These are phyloP conservation scores for Aspergillus latus DNA, from an alignment of 2,329 filamentous ascomycete species.

Conservation along the genomic window DNA sequence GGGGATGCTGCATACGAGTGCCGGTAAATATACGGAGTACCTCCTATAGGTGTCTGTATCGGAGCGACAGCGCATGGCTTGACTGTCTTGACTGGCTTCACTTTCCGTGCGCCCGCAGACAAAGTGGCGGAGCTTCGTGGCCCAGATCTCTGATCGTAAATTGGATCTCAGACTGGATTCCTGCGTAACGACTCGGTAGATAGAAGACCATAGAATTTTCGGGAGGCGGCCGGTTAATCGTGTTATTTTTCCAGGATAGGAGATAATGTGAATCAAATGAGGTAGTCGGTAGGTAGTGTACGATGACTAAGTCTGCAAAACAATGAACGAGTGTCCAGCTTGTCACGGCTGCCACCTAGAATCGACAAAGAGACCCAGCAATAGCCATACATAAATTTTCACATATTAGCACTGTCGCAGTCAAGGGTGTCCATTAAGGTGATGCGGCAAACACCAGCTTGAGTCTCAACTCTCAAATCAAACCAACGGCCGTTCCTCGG, in stretches of 20 bases:
- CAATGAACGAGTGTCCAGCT: too few species aligned
- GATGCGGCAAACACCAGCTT: background rate
- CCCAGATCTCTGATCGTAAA: background rate
- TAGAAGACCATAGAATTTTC: too few species aligned
- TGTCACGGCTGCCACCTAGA: too few species aligned
- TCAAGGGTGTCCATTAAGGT: background rate
- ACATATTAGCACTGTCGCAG: too few species aligned
- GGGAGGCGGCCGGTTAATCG: too few species aligned
- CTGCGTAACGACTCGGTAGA: too few species aligned
- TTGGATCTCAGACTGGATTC: background rate
- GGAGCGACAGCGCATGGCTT: background rate
- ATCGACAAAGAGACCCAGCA: too few species aligned
- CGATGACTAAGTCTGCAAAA: too few species aligned
- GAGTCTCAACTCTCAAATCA: background rate
- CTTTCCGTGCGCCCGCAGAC: background rate
- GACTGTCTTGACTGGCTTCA: background rate
- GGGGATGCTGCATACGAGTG: background rate
- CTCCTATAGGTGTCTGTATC: background rate
- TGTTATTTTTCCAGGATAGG: too few species aligned
- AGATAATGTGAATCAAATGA: too few species aligned
- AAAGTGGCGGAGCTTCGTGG: background rate
- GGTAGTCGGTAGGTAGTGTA: too few species aligned
- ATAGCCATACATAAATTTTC: too few species aligned
- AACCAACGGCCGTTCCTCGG: background rate
- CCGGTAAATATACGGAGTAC: background rate